Conservation (phyloP, 1,284 basidiomycete species). For the Puccinia horiana region DNA sequence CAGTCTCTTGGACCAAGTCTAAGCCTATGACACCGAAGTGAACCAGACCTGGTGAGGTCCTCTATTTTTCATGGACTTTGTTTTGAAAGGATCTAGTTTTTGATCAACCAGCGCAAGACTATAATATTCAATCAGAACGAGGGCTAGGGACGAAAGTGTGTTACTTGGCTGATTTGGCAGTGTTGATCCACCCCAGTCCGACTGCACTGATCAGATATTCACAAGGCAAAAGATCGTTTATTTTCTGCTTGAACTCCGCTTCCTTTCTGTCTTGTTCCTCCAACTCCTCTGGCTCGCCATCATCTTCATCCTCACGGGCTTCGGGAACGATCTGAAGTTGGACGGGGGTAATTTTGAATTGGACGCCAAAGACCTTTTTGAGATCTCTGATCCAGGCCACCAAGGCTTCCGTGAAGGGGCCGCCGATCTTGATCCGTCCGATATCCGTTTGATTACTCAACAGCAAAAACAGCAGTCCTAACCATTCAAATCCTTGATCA, state of each 20-base stretch:
- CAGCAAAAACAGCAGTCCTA: conserved; percentile 89
- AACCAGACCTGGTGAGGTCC: too few relatives aligned
- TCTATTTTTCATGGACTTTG: too few relatives aligned
- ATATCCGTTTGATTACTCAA: conserved; percentile 89
- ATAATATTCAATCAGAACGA: not conserved
- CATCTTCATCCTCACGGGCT: not conserved
- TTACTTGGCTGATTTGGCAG: conserved; percentile 45
- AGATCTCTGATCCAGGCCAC: conserved; percentile 45
- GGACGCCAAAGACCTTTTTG: conserved; percentile 41
- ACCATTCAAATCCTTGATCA: conserved; percentile 81
- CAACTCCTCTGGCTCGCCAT: not conserved
- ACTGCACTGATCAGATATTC: conserved; percentile 41
- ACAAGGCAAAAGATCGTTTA: not conserved
- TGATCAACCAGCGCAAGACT: not conserved
- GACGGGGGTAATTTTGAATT: conserved; percentile 43
- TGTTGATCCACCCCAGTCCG: conserved; percentile 48
- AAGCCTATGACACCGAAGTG: too few relatives aligned
- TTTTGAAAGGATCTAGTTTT: too few relatives aligned
- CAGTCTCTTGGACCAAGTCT: too few relatives aligned
- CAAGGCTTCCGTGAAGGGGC: conserved; percentile 57
- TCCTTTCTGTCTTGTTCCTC: not conserved
- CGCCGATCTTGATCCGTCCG: conserved; percentile 79
- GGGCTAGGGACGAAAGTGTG: not conserved
- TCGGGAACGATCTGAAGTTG: not conserved
- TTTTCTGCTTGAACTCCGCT: not conserved